phyloP scores from a whole-genome alignment of 2,329 filamentous ascomycete species.

The Diaporthe aspalathi region DNA sequence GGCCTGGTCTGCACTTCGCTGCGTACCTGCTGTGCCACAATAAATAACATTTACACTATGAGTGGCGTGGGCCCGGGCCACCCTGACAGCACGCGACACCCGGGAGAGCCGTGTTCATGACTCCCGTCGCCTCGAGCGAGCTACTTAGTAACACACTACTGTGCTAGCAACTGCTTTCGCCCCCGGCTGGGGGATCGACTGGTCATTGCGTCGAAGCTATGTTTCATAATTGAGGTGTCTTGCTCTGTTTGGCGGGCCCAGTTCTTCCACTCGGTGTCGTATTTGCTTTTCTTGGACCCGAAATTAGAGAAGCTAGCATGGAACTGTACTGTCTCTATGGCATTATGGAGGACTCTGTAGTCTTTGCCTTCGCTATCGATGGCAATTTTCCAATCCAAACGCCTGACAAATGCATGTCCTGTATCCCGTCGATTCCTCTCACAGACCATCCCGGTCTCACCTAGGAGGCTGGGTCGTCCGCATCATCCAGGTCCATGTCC shows the following conservation, averaged over 20 bases:
- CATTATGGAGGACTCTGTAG: not conserved
- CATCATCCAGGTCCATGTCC: constrained; percentile 4
- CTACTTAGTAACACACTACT: not conserved
- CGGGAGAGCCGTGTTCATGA: constrained; percentile 24
- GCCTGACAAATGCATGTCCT: constrained; percentile 19
- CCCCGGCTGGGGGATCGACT: not conserved
- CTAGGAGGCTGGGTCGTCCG: not conserved
- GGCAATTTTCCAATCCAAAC: constrained; percentile 1
- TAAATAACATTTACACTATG: not conserved
- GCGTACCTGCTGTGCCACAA: too few species aligned
- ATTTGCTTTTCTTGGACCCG: not conserved
- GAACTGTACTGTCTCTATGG: not conserved
- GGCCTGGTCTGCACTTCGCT: not conserved
- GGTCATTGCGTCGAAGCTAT: constrained; percentile 19
- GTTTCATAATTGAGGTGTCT: constrained; percentile 22
- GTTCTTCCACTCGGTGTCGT: constrained; percentile 1
- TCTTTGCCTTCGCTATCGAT: not conserved
- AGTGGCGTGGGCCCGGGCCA: not conserved
- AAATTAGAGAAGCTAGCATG: not conserved
- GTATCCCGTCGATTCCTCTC: not conserved
- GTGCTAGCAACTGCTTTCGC: constrained; percentile 6
- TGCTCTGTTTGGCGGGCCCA: constrained; percentile 5
- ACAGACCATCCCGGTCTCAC: not conserved
- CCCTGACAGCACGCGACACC: constrained; percentile 12
- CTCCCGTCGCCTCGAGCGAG: constrained; percentile 4